These are phyloP conservation scores for Bisporella sp. DNA, from an alignment of 2,329 filamentous ascomycete species.

Conservation along the genomic window DNA sequence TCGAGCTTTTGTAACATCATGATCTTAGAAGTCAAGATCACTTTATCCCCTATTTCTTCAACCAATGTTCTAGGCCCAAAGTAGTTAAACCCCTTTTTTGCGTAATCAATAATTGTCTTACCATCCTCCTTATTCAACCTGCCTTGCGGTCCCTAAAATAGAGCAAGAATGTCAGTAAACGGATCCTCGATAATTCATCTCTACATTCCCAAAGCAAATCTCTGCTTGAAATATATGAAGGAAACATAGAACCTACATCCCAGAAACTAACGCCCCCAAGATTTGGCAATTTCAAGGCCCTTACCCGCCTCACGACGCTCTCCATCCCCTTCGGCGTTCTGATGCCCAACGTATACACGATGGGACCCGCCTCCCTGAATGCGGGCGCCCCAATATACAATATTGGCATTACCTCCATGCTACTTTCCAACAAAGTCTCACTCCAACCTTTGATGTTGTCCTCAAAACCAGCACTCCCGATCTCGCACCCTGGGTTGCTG, in stretches of 20 bases:
- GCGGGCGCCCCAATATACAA: slow-evolving; percentile 30
- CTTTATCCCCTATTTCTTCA: too few relatives aligned
- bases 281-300: slow-evolving; percentile 21
- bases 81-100: slow-evolving; percentile 16
- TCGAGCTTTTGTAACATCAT: too few relatives aligned
- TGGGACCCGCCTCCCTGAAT: slow-evolving; percentile 22
- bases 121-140: slow-evolving; percentile 22
- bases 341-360: slow-evolving; percentile 25
- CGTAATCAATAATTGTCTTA: slow-evolving; percentile 19
- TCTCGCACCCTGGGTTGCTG: slow-evolving; percentile 32
- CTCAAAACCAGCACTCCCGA: slow-evolving; percentile 22
- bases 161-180: too few relatives aligned
- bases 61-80: too few relatives aligned
- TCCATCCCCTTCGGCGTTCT: slow-evolving; percentile 19
- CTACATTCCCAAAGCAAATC: too few relatives aligned
- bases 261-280: slow-evolving; percentile 36
- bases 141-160: slow-evolving; percentile 6
- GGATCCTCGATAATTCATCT: too few relatives aligned
- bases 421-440: slow-evolving; percentile 13
- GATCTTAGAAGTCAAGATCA: too few relatives aligned
- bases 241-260: slow-evolving; percentile 14
- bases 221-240: too few relatives aligned
- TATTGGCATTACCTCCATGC: slow-evolving; percentile 15
- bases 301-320: slow-evolving; percentile 24
- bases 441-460: slow-evolving; percentile 28